These are phyloP conservation scores for Claviceps purpurea DNA, from an alignment of 2,329 filamentous ascomycete genomes.

Conservation along the genomic window DNA sequence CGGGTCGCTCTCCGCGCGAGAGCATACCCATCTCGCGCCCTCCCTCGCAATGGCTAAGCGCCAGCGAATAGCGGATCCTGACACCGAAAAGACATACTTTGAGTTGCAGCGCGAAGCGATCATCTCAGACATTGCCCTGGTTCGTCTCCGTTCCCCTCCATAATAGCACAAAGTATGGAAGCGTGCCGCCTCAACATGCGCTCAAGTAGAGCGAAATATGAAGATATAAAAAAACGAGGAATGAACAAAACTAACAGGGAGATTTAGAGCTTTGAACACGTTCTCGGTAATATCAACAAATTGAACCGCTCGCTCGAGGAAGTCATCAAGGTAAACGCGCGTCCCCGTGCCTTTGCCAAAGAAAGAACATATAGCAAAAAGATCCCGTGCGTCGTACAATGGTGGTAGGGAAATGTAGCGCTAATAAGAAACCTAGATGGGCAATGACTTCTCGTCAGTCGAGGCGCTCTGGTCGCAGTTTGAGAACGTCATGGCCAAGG, in stretches of 20 bases:
- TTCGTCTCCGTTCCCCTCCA: constrained; percentile 19
- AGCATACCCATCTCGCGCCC: not conserved
- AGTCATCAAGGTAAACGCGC: constrained; percentile 57
- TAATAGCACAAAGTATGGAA: not conserved
- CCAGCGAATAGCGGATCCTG: constrained; percentile 9
- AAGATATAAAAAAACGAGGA: not conserved
- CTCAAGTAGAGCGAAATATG: not conserved
- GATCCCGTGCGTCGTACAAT: not conserved
- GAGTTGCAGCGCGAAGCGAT: constrained; percentile 63
- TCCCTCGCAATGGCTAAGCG: constrained; percentile 4
- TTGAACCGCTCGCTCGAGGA: constrained; percentile 86
- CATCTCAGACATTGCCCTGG: constrained; percentile 59
- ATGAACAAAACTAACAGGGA: too few relatives aligned
- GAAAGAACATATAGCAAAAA: not conserved
- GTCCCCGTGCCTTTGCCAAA: not conserved
- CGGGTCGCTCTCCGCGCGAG: too few relatives aligned
- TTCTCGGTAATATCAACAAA: constrained; percentile 91
- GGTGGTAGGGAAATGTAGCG: too few relatives aligned
- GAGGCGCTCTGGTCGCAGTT: constrained; percentile 96
- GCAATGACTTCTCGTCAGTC: constrained; percentile 94
- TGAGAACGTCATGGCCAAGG: constrained; percentile 83
- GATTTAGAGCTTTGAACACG: constrained; percentile 62
- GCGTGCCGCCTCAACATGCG: not conserved
- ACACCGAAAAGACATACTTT: constrained; percentile 47
- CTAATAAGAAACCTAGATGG: constrained; percentile 41